Base-by-base conservation (phyloP, 2,329 filamentous ascomycete species). In the Dactylellina haptotyla region DNA sequence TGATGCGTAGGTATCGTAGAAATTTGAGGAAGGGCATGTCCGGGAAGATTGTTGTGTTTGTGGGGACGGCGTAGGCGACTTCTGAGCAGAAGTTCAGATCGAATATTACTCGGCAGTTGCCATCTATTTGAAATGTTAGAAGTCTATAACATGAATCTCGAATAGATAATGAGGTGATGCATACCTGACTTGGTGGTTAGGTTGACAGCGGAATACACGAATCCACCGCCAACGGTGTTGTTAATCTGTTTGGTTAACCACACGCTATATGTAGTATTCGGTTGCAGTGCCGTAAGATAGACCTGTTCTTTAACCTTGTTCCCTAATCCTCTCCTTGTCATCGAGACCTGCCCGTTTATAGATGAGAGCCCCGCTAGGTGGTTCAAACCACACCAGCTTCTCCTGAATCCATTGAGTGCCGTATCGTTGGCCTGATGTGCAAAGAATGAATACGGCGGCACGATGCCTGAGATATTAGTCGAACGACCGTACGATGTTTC, bases 11-110 rank as follows among this genome's bases (percentile, higher is more conserved):
- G 87, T 82, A 80, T 99, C 94, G 83, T 98, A 99, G 67, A 90
- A 87, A 2, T 84, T 81, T 2, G 86, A 99, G 85, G 16, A 84
- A 82, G 1, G 85, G 83, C 54, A 84, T 82, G 77, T 88, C 87
- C 59, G 86, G 83, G 76, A 87, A 88, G 48, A 83, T 87, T 34
- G 83, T 81, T 1, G 87, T 84, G 78, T 96, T 96, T 41, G 90
- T 89, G 0, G 95, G 95, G 0, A 97, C 95, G 4, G 94, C 90
- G 79, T 97, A 97, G 56, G 94, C 92, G 51, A 94, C 90, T 77
- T 94, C 88, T 76, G 89, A 86, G 82, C 95, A 99, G 80, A 98
- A 96, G 0, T 88, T 84, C n/a, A 99, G 87, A 79, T 96, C 89
- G 80, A 89, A 93, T 48, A 98, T 85, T 41, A 99, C 85, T 71